A percentile compares a stretch with the other conserved stretches of the same genome.
Evolutionary conservation across 179 eudicot genomes (phyloP).

Genomic region (Beta macrorhiza): DNA sequence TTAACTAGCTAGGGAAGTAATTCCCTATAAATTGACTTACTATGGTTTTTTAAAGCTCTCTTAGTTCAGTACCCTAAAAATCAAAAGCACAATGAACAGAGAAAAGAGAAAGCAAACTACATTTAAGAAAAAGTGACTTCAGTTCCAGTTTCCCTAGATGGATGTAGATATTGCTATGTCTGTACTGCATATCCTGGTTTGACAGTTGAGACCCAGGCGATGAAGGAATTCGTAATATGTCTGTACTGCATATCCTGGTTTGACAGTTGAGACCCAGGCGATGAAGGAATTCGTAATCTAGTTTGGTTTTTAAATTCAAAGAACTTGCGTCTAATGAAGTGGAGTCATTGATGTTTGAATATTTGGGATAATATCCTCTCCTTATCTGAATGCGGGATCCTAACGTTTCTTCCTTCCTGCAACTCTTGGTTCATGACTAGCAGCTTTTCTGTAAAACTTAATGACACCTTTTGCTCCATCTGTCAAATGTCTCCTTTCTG

Average conservation of each 20-base stretch:
- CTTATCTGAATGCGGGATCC: not conserved
- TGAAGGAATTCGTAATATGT: not conserved
- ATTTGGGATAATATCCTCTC: not conserved
- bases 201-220: not conserved
- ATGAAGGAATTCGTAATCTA: not conserved
- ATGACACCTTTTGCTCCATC: not conserved
- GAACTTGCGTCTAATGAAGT: not conserved
- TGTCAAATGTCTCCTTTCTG: not conserved
- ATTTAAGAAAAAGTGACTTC: not conserved
- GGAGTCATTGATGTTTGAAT: not conserved
- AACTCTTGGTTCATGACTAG: not conserved
- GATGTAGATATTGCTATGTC: not conserved
- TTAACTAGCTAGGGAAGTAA: not conserved
- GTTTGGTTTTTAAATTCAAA: not conserved
- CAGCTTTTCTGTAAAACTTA: not conserved
- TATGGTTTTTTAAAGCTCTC: not conserved
- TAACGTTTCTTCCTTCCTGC: not conserved
- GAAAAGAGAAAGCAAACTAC: not conserved
- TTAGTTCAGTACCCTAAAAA: not conserved
- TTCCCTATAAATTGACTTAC: not conserved
- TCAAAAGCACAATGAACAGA: not conserved
- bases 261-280: not conserved
- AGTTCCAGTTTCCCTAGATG: not conserved
- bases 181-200: slow-evolving; percentile 3
- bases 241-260: slow-evolving; percentile 4